Percentiles rank a stretch among this genome's conserved stretches.
phyloP scores from a whole-genome alignment of 2,329 filamentous ascomycete genomes.

The Colletotrichum cuscutae region DNA sequence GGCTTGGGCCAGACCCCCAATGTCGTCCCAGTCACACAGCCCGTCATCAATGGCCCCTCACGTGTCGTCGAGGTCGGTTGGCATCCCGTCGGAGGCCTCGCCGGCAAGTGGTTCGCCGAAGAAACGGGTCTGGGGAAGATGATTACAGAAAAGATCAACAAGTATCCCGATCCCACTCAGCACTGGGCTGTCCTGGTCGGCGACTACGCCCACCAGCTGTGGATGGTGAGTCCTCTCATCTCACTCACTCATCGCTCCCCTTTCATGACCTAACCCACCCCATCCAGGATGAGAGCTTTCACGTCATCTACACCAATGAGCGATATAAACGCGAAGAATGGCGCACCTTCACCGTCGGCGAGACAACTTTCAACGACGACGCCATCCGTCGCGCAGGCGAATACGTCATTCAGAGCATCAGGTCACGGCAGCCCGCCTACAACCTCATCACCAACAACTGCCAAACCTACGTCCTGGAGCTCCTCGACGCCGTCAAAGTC shows the following conservation, averaged over 20 bases:
- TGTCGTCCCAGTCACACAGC: slow-evolving; percentile 52
- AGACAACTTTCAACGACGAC: slow-evolving; percentile 65
- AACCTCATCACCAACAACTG: slow-evolving; percentile 71
- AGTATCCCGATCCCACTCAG: slow-evolving; percentile 68
- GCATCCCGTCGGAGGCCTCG: slow-evolving; percentile 67
- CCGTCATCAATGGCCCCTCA: slow-evolving; percentile 47
- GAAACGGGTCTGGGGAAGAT: slow-evolving; percentile 64
- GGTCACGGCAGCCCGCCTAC: slow-evolving; percentile 59
- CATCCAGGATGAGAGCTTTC: slow-evolving; percentile 60
- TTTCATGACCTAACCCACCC: neutral
- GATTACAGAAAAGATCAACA: slow-evolving; percentile 65
- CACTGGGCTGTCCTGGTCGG: slow-evolving; percentile 70
- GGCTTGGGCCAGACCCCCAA: slow-evolving; percentile 57
- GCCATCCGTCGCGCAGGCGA: slow-evolving; percentile 61
- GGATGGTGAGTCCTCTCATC: slow-evolving; percentile 58
- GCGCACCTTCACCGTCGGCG: slow-evolving; percentile 61
- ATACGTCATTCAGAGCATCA: slow-evolving; percentile 62
- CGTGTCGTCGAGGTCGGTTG: slow-evolving; percentile 65
- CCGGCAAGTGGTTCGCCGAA: slow-evolving; percentile 69
- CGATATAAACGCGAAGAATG: slow-evolving; percentile 57
- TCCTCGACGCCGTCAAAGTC: slow-evolving; percentile 65
- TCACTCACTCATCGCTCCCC: neutral
- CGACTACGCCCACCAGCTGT: slow-evolving; percentile 66
- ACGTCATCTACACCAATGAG: slow-evolving; percentile 68
- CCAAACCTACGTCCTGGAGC: slow-evolving; percentile 64